Evolutionary conservation across 2,329 filamentous ascomycete genomes (phyloP).

Genomic region (Emericellopsis atlantica): DNA sequence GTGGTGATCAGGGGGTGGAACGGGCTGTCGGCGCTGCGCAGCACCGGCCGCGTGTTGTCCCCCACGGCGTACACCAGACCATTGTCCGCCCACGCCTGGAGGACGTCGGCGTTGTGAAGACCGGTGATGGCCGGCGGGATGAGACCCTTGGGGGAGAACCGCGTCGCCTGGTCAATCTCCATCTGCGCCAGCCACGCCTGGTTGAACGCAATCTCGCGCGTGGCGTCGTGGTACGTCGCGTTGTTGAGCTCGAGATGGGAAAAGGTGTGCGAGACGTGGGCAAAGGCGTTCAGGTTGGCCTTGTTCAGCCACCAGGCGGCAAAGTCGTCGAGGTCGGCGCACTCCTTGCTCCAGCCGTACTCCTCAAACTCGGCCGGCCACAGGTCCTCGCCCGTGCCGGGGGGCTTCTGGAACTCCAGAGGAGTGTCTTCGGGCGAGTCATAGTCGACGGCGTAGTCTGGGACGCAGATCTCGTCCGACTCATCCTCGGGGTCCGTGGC

Average conservation of each 20-base stretch:
- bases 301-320: conserved; percentile 37
- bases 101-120: conserved; percentile 50
- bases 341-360: conserved; percentile 35
- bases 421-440: conserved; percentile 28
- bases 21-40: conserved; percentile 36
- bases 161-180: conserved; percentile 29
- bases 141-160: conserved; percentile 40
- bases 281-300: conserved; percentile 39
- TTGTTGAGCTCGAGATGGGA: conserved; percentile 47
- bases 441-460: conserved; percentile 27
- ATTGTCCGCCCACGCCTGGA: conserved; percentile 44
- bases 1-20: conserved; percentile 45
- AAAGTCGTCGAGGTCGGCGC: conserved; percentile 34
- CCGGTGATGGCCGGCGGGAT: conserved; percentile 53
- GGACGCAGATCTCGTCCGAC: conserved; percentile 26
- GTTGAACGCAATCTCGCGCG: conserved; percentile 48
- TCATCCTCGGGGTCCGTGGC: conserved; percentile 32
- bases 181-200: conserved; percentile 42
- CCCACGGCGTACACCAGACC: conserved; percentile 49
- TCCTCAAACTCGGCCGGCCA: conserved; percentile 38
- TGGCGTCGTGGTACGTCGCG: conserved; percentile 42
- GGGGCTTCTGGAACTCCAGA: conserved; percentile 30
- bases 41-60: conserved; percentile 44
- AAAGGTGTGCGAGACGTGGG: conserved; percentile 50
- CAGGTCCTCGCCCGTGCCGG: conserved; percentile 33